Evolutionary conservation across 768 basidiomycete genomes (phyloP).

Genomic region (Russula abietina): DNA sequence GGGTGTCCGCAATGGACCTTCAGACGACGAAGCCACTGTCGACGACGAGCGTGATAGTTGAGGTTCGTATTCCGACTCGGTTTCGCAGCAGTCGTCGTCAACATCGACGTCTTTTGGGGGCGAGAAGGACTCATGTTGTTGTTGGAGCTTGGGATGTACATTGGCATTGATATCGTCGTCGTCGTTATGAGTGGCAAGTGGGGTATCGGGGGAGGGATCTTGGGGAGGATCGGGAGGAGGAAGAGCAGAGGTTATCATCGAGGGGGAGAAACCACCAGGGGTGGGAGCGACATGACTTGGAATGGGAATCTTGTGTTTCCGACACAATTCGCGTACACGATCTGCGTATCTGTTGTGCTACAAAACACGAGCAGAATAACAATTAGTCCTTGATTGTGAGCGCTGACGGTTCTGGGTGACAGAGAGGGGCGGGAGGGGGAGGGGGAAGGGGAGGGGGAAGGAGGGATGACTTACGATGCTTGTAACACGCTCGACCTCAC

Average conservation of each 20-base stretch:
- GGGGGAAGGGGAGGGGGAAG: too few relatives aligned
- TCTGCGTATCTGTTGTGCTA: conserved; percentile 11
- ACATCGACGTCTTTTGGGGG: background rate
- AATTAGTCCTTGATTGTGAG: background rate
- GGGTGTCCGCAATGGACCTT: background rate
- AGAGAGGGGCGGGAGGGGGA: background rate
- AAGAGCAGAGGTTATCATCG: background rate
- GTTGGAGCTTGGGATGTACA: background rate
- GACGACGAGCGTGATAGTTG: background rate
- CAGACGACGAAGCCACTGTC: background rate
- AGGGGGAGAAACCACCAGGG: background rate
- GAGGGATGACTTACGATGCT: conserved; percentile 10
- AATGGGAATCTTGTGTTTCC: background rate
- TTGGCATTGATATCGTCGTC: too few relatives aligned
- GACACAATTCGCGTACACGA: conserved; percentile 14
- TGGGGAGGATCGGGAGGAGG: background rate
- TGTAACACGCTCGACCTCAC: conserved; percentile 10
- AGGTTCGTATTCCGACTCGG: background rate
- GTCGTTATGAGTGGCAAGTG: background rate
- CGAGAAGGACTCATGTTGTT: background rate
- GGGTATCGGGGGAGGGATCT: background rate
- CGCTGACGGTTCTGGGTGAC: background rate
- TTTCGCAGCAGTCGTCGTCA: too few relatives aligned
- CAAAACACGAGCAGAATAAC: background rate
- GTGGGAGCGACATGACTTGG: background rate